Percentiles rank a stretch among this genome's conserved stretches.
phyloP scores from a whole-genome alignment of 1,284 basidiomycete genomes.

The Malassezia dermatis region DNA sequence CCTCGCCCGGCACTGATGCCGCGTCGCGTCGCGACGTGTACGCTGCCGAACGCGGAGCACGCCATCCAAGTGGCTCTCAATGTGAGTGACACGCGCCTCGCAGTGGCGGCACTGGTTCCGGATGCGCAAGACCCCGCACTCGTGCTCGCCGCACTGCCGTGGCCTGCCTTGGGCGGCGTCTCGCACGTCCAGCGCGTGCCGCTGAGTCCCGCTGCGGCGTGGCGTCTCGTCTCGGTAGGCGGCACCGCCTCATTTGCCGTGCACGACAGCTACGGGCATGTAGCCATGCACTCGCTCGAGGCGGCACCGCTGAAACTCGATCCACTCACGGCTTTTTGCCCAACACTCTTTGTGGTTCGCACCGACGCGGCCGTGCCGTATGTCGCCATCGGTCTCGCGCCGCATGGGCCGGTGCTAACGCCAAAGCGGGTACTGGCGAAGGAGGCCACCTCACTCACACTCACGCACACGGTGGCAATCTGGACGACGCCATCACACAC shows the following conservation, averaged over 20 bases:
- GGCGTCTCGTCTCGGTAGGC: slow-evolving; percentile 2
- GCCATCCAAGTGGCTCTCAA: slow-evolving; percentile 1
- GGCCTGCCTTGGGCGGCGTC: background rate
- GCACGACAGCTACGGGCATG: slow-evolving; percentile 18
- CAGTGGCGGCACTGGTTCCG: background rate
- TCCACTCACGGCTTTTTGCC: slow-evolving; percentile 5
- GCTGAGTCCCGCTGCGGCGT: background rate
- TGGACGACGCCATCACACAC: slow-evolving; percentile 78
- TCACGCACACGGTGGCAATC: slow-evolving; percentile 72
- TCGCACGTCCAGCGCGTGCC: background rate
- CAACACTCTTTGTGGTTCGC: slow-evolving; percentile 19
- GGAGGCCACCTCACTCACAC: slow-evolving; percentile 67
- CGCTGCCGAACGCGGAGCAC: background rate
- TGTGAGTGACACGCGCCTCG: background rate
- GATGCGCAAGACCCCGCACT: background rate
- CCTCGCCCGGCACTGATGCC: background rate
- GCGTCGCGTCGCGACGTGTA: background rate
- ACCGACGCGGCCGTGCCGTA: slow-evolving; percentile 12
- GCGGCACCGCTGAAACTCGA: slow-evolving; percentile 1
- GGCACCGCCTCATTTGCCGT: slow-evolving; percentile 8
- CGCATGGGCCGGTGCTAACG: slow-evolving; percentile 53
- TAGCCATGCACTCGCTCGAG: background rate
- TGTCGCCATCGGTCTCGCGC: slow-evolving; percentile 57
- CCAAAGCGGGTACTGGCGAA: slow-evolving; percentile 52
- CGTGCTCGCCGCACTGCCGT: background rate